These are phyloP conservation scores for Chamaecyparis obtusa DNA, from an alignment of 75 land plant species.

Conservation along the genomic window DNA sequence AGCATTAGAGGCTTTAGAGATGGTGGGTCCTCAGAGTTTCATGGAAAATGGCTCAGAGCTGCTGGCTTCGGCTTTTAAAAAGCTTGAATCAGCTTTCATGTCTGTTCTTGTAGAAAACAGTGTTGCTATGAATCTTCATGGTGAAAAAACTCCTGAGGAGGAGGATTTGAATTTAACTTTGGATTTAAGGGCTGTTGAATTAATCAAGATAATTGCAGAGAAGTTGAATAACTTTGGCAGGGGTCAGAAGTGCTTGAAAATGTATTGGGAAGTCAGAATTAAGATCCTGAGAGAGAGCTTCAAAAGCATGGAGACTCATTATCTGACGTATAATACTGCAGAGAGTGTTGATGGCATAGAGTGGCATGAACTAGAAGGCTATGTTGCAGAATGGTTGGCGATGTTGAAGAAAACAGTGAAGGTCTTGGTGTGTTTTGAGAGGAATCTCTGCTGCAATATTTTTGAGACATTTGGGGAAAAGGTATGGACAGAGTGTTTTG, in stretches of 20 bases:
- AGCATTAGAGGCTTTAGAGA: not conserved
- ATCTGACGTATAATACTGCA: conserved; percentile 5
- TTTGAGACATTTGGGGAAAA: conserved; percentile 12
- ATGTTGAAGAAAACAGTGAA: conserved; percentile 6
- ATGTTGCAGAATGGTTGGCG: conserved; percentile 10
- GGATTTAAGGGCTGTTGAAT: not conserved
- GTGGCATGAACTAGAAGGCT: conserved; percentile 17
- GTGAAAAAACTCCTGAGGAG: not conserved
- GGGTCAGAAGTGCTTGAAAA: conserved; percentile 11
- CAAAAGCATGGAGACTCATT: conserved; percentile 11
- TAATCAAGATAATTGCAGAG: conserved; percentile 12
- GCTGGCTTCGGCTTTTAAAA: conserved; percentile 20
- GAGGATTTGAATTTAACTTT: not conserved
- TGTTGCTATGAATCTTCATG: conserved; percentile 10
- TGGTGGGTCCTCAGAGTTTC: not conserved
- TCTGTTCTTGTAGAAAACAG: conserved; percentile 17
- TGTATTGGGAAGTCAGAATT: conserved; percentile 10
- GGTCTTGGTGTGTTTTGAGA: conserved; percentile 13
- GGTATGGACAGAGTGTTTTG: conserved; percentile 5
- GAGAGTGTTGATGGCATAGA: conserved; percentile 1
- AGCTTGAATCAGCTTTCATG: conserved; percentile 33
- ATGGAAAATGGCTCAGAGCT: conserved; percentile 12
- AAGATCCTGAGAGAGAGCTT: conserved; percentile 10
- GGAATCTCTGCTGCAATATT: conserved; percentile 14
- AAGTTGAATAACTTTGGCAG: conserved; percentile 5